phyloP scores from a whole-genome alignment of 2,329 filamentous ascomycete genomes.

The Penicillium sp. region DNA sequence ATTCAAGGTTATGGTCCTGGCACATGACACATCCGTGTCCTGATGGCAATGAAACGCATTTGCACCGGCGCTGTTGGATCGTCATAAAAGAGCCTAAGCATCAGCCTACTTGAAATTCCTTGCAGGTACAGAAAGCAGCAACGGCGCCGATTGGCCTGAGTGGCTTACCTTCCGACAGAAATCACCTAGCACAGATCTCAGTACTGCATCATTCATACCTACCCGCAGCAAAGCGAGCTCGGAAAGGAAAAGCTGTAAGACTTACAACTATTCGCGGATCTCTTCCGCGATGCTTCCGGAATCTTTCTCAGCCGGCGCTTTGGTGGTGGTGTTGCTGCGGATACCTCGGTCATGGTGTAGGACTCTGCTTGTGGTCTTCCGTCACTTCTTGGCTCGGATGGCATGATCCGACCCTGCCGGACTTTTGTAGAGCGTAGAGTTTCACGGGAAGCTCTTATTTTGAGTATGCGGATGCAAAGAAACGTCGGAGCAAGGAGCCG shows the following conservation, averaged over 20 bases:
- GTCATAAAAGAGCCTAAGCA: neutral
- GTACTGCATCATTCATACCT: neutral
- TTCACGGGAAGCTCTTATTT: neutral
- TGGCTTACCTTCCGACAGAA: constrained; percentile 33
- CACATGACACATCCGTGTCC: constrained; percentile 31
- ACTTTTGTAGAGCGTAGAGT: neutral
- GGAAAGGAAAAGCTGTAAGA: neutral
- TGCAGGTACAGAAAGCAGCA: neutral
- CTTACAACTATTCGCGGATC: constrained; percentile 8
- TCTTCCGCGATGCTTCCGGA: constrained; percentile 5
- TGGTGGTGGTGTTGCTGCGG: constrained; percentile 1
- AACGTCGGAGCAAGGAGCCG: constrained; percentile 3
- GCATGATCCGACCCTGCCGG: neutral
- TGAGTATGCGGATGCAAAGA: constrained; percentile 5
- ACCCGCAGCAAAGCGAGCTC: constrained; percentile 1
- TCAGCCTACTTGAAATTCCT: neutral
- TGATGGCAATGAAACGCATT: constrained; percentile 33
- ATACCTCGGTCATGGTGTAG: constrained; percentile 4
- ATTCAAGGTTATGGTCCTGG: constrained; percentile 31
- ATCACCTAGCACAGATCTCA: constrained; percentile 37
- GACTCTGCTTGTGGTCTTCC: neutral
- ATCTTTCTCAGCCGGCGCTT: constrained; percentile 6
- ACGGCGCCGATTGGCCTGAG: neutral
- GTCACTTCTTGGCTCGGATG: neutral
- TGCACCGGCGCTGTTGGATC: constrained; percentile 32